These are phyloP conservation scores for Austroboletus eburneus DNA, from an alignment of 768 basidiomycete species.

Conservation along the genomic window DNA sequence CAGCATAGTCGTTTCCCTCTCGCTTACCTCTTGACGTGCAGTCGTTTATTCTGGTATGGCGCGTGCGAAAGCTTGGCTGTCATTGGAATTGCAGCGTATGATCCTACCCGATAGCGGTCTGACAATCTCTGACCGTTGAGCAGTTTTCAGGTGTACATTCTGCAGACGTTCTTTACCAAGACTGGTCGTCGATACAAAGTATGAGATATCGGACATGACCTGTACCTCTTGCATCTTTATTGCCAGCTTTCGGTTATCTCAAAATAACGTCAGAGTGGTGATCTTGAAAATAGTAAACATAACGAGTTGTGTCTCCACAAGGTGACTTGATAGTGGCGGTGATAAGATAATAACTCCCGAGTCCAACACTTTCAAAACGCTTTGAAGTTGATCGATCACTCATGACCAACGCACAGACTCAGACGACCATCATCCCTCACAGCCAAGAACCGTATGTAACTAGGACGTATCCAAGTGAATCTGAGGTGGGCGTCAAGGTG, in stretches of 20 bases:
- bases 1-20: neutral
- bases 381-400: neutral
- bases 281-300: too few relatives aligned
- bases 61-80: constrained; percentile 75
- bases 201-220: constrained; percentile 33
- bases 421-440: constrained; percentile 85
- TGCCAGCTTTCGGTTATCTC: neutral
- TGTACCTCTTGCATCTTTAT: constrained; percentile 10
- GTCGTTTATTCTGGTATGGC: constrained; percentile 93
- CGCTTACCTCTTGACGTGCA: constrained; percentile 25
- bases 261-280: neutral
- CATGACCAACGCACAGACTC: constrained; percentile 34
- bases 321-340: neutral
- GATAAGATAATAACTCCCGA: constrained; percentile 12
- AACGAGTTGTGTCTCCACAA: neutral
- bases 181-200: constrained; percentile 89
- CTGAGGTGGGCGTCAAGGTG: constrained; percentile 61
- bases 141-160: constrained; percentile 85
- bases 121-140: constrained; percentile 6
- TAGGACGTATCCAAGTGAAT: constrained; percentile 57
- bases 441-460: constrained; percentile 55
- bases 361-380: neutral
- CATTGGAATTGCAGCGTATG: constrained; percentile 85
- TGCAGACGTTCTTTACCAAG: constrained; percentile 96
- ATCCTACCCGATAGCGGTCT: constrained; percentile 12